phyloP scores from a whole-genome alignment of 208 protist genomes.

The Wallacemonas sp. region DNA sequence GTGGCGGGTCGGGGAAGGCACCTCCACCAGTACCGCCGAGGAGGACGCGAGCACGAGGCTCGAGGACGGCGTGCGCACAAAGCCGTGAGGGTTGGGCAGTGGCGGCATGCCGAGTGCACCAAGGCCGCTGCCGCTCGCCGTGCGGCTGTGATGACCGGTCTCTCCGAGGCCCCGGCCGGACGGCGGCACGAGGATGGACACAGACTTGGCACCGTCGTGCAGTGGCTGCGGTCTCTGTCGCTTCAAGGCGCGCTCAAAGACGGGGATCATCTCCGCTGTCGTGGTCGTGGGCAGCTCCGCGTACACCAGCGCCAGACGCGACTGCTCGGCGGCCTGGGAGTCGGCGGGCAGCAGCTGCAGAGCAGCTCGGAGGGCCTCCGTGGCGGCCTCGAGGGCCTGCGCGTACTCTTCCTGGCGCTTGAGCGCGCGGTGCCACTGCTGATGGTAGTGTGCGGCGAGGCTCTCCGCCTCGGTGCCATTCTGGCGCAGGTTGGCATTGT shows the following conservation, averaged over 20 bases:
- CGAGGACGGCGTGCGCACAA: constrained; percentile 9
- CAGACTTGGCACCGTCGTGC: constrained; percentile 5
- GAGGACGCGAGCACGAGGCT: constrained; percentile 1
- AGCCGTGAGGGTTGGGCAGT: background rate
- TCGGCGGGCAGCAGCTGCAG: constrained; percentile 32
- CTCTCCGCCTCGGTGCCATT: constrained; percentile 84
- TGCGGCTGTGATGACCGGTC: constrained; percentile 11
- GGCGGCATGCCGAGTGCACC: constrained; percentile 9
- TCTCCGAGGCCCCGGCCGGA: background rate
- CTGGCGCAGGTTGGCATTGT: constrained; percentile 70
- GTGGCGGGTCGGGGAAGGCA: background rate
- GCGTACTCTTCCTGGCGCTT: constrained; percentile 68
- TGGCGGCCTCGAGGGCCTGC: constrained; percentile 58
- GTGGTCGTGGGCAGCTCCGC: constrained; percentile 56
- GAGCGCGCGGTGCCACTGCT: constrained; percentile 54
- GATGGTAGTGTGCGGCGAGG: constrained; percentile 81
- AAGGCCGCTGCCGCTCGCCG: constrained; percentile 12
- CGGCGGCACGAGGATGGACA: constrained; percentile 16
- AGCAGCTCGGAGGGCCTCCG: constrained; percentile 42
- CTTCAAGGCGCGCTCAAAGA: constrained; percentile 52
- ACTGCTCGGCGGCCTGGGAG: constrained; percentile 24
- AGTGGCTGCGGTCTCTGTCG: constrained; percentile 6
- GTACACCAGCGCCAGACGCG: constrained; percentile 56
- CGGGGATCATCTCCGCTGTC: constrained; percentile 57
- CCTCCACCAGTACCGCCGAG: background rate